Conservation (phyloP, 1,284 basidiomycete species). For the Ceratobasidium papillatum region DNA sequence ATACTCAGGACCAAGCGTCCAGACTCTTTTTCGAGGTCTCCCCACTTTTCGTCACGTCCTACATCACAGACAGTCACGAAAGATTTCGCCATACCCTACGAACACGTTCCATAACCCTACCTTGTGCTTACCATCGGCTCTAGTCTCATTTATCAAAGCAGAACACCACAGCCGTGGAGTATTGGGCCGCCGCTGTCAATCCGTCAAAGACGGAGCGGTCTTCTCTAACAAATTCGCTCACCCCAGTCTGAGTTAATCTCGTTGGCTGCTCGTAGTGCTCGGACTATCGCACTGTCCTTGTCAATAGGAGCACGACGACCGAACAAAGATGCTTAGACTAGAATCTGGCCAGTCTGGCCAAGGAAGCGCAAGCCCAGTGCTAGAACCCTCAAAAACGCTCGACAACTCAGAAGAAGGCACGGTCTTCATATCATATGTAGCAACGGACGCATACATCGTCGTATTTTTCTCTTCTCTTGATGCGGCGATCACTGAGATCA, state of each 20-base stretch:
- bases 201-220: not conserved
- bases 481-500: not conserved
- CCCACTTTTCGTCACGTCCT: not conserved
- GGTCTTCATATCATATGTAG: not conserved
- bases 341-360: not conserved
- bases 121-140: not conserved
- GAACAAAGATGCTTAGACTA: not conserved
- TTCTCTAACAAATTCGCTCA: not conserved
- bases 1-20: not conserved
- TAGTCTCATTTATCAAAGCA: not conserved
- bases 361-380: not conserved
- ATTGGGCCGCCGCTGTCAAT: not conserved
- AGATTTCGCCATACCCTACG: not conserved
- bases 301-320: not conserved
- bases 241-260: not conserved
- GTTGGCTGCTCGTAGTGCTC: not conserved
- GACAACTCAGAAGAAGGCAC: not conserved
- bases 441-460: not conserved
- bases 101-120: constrained; percentile 13
- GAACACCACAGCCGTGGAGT: not conserved
- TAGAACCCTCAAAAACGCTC: not conserved
- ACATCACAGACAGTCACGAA: constrained; percentile 6
- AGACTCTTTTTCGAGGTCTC: not conserved
- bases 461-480: not conserved
- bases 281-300: not conserved